Evolutionary conservation across 345 rosid genomes (phyloP).

Genomic region (Citrus inodora): DNA sequence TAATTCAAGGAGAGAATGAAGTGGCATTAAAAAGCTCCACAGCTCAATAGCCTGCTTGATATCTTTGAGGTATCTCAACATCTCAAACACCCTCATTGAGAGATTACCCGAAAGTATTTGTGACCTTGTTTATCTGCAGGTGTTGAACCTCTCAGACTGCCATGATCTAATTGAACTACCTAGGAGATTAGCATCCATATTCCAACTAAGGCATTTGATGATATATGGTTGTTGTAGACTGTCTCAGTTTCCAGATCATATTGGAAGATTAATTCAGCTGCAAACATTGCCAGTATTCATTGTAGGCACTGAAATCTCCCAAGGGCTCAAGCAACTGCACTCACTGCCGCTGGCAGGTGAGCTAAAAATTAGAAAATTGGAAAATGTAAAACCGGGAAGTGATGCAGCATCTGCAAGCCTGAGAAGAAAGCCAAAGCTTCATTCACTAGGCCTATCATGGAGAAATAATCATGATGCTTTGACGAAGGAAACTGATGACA

Average conservation of each 20-base stretch:
- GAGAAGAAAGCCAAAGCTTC: background rate
- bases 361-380: constrained; percentile 5
- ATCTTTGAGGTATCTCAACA: constrained; percentile 21
- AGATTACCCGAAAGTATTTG: constrained; percentile 17
- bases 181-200: background rate
- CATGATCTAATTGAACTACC: constrained; percentile 20
- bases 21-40: constrained; percentile 17
- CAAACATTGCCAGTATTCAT: constrained; percentile 21
- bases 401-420: constrained; percentile 3
- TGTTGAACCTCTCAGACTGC: constrained; percentile 20
- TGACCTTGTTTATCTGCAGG: constrained; percentile 15
- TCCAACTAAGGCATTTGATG: constrained; percentile 19
- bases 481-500: background rate
- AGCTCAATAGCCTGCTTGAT: constrained; percentile 11
- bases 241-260: background rate
- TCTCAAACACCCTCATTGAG: constrained; percentile 15
- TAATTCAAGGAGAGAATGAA: too few relatives aligned
- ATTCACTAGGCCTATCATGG: constrained; percentile 17
- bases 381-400: constrained; percentile 4
- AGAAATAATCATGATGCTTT: background rate
- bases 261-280: constrained; percentile 13
- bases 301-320: background rate
- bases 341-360: constrained; percentile 15
- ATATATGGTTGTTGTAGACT: constrained; percentile 16
- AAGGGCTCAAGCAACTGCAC: background rate